Conservation (phyloP, 306 rosid genomes). For the Trifolium pratense region DNA sequence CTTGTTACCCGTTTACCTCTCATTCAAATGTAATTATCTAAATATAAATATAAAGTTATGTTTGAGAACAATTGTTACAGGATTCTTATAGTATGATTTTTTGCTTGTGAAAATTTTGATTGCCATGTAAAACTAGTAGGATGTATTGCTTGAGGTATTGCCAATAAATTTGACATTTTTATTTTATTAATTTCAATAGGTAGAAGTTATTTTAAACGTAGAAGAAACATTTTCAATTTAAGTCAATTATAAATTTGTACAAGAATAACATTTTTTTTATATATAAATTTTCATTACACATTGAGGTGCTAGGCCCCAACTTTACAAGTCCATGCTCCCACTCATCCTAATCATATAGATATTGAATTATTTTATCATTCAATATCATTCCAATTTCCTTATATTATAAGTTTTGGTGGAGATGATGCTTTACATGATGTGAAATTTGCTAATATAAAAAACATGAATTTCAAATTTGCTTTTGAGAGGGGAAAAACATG, state of each 20-base stretch:
- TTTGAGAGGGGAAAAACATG: constrained; percentile 10
- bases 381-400: background rate
- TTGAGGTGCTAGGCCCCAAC: background rate
- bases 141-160: constrained; percentile 6
- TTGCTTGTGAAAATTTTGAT: constrained; percentile 23
- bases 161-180: constrained; percentile 1
- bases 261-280: no score
- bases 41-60: no score
- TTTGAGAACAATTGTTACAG: background rate
- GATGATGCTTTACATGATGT: background rate
- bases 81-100: constrained; percentile 28
- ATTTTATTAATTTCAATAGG: background rate
- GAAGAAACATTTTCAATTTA: background rate
- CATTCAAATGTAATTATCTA: no score
- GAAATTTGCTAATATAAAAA: background rate
- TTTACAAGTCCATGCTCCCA: background rate
- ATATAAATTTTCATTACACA: no score
- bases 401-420: background rate
- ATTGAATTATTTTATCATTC: constrained; percentile 6
- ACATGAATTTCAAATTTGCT: background rate
- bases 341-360: constrained; percentile 15
- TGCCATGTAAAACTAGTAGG: constrained; percentile 28
- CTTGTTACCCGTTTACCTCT: no score
- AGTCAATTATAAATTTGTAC: background rate
- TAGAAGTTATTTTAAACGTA: background rate